These are phyloP conservation scores for Punctularia strigosozonata DNA, from an alignment of 768 basidiomycete species.

Conservation along the genomic window DNA sequence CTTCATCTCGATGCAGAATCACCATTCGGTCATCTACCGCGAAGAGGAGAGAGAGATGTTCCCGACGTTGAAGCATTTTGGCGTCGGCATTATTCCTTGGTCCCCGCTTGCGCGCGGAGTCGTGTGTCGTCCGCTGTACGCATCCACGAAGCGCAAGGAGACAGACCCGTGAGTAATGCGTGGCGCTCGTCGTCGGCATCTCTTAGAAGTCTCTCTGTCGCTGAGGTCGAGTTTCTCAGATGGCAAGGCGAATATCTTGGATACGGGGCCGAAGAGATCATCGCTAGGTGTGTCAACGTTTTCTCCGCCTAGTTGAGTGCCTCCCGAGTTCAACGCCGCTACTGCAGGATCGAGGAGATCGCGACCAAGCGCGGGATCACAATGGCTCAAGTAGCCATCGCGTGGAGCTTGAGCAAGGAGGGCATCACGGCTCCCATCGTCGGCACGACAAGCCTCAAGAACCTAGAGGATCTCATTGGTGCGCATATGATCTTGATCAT, in stretches of 20 bases:
- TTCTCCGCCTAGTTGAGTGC: too few relatives aligned
- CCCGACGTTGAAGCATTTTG: constrained; percentile 27
- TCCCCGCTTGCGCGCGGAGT: constrained; percentile 23
- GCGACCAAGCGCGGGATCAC: constrained; percentile 21
- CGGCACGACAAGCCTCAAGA: constrained; percentile 20
- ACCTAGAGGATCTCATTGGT: constrained; percentile 24
- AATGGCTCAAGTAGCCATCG: constrained; percentile 26
- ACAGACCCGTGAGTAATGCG: constrained; percentile 16
- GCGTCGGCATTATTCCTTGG: constrained; percentile 24
- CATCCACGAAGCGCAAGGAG: constrained; percentile 12
- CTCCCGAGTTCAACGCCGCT: too few relatives aligned
- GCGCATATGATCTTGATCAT: constrained; percentile 1
- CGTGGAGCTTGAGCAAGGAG: constrained; percentile 19
- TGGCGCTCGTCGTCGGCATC: too few relatives aligned
- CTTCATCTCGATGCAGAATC: constrained; percentile 57
- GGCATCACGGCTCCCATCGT: constrained; percentile 23
- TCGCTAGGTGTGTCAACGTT: too few relatives aligned
- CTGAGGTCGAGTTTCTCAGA: too few relatives aligned
- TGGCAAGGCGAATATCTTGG: too few relatives aligned
- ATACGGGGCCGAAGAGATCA: too few relatives aligned
- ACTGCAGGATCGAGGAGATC: constrained; percentile 21
- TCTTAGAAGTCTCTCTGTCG: too few relatives aligned
- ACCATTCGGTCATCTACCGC: constrained; percentile 42
- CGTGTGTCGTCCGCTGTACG: constrained; percentile 14
- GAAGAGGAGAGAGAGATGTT: constrained; percentile 54